A percentile compares a stretch with the other conserved stretches of the same genome.
phyloP scores from a whole-genome alignment of 805 yeast species.

The Saturnispora quitensis region DNA sequence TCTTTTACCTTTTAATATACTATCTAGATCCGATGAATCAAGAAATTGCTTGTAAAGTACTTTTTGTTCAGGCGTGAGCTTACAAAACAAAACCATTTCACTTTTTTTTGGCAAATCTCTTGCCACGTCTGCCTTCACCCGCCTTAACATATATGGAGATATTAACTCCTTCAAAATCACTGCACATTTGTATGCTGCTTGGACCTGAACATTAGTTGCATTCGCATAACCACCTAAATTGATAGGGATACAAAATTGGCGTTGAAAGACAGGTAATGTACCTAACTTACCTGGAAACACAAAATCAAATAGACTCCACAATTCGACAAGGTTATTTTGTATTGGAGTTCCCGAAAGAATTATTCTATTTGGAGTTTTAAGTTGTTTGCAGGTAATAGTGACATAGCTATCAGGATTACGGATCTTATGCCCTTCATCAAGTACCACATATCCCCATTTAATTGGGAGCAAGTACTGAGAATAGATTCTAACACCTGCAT shows the following conservation, averaged over 20 bases:
- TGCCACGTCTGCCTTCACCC: conserved; percentile 92
- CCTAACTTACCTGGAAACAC: conserved; percentile 92
- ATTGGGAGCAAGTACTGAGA: conserved; percentile 56
- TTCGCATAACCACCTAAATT: conserved; percentile 98
- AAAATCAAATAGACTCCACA: conserved; percentile 94
- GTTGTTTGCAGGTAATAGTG: conserved; percentile 73
- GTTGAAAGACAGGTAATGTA: conserved; percentile 89
- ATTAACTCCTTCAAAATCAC: conserved; percentile 80
- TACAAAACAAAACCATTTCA: conserved; percentile 90
- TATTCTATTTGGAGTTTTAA: conserved; percentile 76
- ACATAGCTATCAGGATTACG: conserved; percentile 90
- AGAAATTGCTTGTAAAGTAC: conserved; percentile 66
- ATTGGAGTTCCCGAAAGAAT: conserved; percentile 95
- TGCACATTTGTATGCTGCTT: conserved; percentile 93
- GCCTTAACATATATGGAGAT: conserved; percentile 77
- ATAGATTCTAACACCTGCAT: conserved; percentile 44
- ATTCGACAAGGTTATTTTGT: conserved; percentile 82
- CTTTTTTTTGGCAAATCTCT: conserved; percentile 87
- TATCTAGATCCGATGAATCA: conserved; percentile 62
- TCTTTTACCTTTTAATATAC: conserved; percentile 65
- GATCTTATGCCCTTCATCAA: conserved; percentile 96
- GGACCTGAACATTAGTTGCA: conserved; percentile 92
- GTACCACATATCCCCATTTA: conserved; percentile 81
- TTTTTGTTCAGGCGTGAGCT: conserved; percentile 68
- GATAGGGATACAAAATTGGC: conserved; percentile 85